Evolutionary conservation across 805 yeast genomes (phyloP), one percentile per base, ranked within the genome.

Genomic region (Zygotorulaspora florentina): DNA sequence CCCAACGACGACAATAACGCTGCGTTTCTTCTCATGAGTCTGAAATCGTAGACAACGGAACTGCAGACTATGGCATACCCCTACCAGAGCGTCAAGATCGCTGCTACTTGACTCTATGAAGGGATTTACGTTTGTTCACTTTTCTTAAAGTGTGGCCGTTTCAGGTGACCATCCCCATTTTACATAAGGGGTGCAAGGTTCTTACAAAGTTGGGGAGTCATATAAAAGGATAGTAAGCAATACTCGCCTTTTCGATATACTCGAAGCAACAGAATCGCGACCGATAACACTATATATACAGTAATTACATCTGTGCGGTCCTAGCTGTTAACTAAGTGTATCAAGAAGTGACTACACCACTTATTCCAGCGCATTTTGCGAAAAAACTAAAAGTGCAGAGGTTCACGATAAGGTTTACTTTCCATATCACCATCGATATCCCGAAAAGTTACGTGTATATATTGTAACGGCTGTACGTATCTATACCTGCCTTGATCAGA

Each of bases 1-100:
- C 31, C 51, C 25, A 42, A 45, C 2, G 59, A 58, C 13, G 63
- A 59, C 12, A 54, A 54, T 29, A 51, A 57, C 35, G 66, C 64
- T 12, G 69, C 68, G 2, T 40, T 54, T 26, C 52, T 64, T 16
- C 51, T 65, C 35, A 55, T 64, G 55, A 62, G 64, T 46, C 46
- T 65, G 35, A 65, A 59, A 45, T 58, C 66, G 10, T 62, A 33
- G 25, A 20, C 25, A 20, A 20, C 7, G 25, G 4, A 20, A 20
- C 33, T 5, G 33, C 33, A 4, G 33, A 29, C 15, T 8, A 9
- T 29, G 25, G 7, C 25, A 20, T 20, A 20, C 15, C 33, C 33
- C 33, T 29, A 29, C 15, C n/a, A 29, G 15, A 13, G 8, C 15
- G 9, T 6, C 6, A 5, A 8, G 4, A n/a, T 18, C 20, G 13